A percentile compares a stretch with the other conserved stretches of the same genome.
phyloP scores from a whole-genome alignment of 306 rosid genomes.

The Ammopiptanthus mongolicus region DNA sequence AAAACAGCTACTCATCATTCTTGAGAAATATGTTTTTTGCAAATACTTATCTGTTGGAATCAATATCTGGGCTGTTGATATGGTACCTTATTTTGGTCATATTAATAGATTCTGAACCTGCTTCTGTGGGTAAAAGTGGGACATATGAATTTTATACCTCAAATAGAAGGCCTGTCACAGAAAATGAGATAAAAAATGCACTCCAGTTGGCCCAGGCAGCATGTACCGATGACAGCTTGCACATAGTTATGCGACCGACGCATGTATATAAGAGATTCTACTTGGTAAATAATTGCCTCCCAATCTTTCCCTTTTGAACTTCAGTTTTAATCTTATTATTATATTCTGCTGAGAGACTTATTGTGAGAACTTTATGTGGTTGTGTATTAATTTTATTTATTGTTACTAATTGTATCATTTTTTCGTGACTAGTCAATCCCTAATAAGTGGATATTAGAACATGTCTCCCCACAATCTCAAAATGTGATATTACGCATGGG shows the following conservation, averaged over 20 bases:
- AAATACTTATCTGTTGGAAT: slow-evolving; percentile 3
- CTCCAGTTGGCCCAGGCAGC: slow-evolving; percentile 44
- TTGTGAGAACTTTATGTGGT: not conserved
- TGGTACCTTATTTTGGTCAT: slow-evolving; percentile 13
- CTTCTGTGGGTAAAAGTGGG: slow-evolving; percentile 19
- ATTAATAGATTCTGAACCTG: slow-evolving; percentile 23
- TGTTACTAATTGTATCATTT: not conserved
- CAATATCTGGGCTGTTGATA: not conserved
- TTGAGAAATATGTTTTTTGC: not conserved
- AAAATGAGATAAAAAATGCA: slow-evolving; percentile 37
- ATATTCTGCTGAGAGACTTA: not conserved
- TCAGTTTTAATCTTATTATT: not conserved
- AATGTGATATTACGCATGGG: slow-evolving; percentile 44
- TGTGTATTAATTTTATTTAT: not conserved
- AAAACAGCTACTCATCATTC: not conserved
- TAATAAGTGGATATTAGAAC: slow-evolving; percentile 32
- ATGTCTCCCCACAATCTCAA: slow-evolving; percentile 32
- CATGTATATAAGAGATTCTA: slow-evolving; percentile 69
- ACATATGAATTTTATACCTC: slow-evolving; percentile 30
- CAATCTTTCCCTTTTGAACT: slow-evolving; percentile 10
- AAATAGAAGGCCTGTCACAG: slow-evolving; percentile 56
- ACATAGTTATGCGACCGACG: slow-evolving; percentile 57
- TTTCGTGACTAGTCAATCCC: slow-evolving; percentile 39
- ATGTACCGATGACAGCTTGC: slow-evolving; percentile 22
- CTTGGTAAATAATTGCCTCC: slow-evolving; percentile 43